phyloP scores from a whole-genome alignment of 2,329 filamentous ascomycete species.

The Cytospora paraplurivora region DNA sequence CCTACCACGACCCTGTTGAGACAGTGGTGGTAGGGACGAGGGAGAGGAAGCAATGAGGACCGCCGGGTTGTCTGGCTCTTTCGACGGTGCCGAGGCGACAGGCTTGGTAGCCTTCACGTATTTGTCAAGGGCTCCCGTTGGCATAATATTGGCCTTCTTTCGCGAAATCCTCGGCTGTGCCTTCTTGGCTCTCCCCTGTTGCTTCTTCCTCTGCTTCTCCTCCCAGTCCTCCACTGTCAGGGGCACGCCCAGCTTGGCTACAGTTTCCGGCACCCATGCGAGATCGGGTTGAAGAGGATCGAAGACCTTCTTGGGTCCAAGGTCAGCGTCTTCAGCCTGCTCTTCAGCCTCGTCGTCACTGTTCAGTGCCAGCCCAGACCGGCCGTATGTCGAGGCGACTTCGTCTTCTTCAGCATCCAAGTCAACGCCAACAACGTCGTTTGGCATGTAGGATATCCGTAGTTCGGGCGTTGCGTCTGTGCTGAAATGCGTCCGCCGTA shows the following conservation, averaged over 20 bases:
- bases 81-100: not conserved
- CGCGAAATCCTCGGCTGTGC: slow-evolving; percentile 19
- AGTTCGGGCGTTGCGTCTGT: slow-evolving; percentile 78
- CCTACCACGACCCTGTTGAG: not conserved
- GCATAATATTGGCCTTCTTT: slow-evolving; percentile 34
- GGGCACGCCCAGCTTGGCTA: slow-evolving; percentile 66
- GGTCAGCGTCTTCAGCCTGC: slow-evolving; percentile 34
- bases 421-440: slow-evolving; percentile 76
- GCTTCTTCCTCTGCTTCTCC: slow-evolving; percentile 39
- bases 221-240: slow-evolving; percentile 68
- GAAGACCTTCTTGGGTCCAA: slow-evolving; percentile 49
- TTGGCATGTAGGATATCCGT: slow-evolving; percentile 75
- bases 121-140: slow-evolving; percentile 40
- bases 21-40: slow-evolving; percentile 4
- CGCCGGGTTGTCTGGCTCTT: not conserved
- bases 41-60: not conserved
- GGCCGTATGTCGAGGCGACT: slow-evolving; percentile 45
- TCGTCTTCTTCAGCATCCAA: slow-evolving; percentile 69
- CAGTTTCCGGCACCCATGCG: slow-evolving; percentile 67
- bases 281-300: slow-evolving; percentile 68
- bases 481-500: slow-evolving; percentile 67
- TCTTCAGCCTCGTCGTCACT: slow-evolving; percentile 66
- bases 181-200: slow-evolving; percentile 27
- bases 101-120: slow-evolving; percentile 44
- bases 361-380: slow-evolving; percentile 61